A percentile compares a stretch with the other conserved stretches of the same genome.
Conservation (phyloP, 2,329 filamentous ascomycete genomes). For the Fusarium protoensiforme region DNA sequence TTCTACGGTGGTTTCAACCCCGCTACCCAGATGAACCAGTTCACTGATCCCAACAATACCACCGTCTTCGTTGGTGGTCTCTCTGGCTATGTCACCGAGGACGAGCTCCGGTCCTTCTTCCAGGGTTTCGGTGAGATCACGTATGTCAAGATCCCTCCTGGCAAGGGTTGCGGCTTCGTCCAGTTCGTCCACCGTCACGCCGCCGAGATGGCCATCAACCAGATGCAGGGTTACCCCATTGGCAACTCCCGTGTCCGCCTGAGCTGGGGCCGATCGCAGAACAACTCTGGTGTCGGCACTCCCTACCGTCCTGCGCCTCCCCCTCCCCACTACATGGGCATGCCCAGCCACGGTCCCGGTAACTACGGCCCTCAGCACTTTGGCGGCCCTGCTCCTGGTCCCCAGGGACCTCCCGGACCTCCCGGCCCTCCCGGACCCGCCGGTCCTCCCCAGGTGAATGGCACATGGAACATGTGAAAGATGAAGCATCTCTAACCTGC, state of each 20-base stretch:
- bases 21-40: slow-evolving; percentile 88
- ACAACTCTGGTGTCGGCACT: slow-evolving; percentile 98
- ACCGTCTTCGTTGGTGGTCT: slow-evolving; percentile 98
- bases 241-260: slow-evolving; percentile 98
- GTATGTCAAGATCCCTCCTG: slow-evolving; percentile 99
- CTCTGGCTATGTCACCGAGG: slow-evolving; percentile 97
- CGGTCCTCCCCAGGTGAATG: slow-evolving; percentile 54
- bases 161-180: slow-evolving; percentile 98
- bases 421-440: slow-evolving; percentile 51
- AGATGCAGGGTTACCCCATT: slow-evolving; percentile 99
- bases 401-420: slow-evolving; percentile 56
- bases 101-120: slow-evolving; percentile 99
- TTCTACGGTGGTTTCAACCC: slow-evolving; percentile 60
- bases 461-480: background rate
- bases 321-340: slow-evolving; percentile 65
- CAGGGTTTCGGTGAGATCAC: slow-evolving; percentile 99
- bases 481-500: slow-evolving; percentile 28
- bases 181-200: slow-evolving; percentile 99
- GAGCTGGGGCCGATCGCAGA: slow-evolving; percentile 97
- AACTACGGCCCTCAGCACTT: slow-evolving; percentile 60
- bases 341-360: slow-evolving; percentile 57
- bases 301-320: slow-evolving; percentile 93
- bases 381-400: slow-evolving; percentile 56
- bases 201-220: slow-evolving; percentile 99
- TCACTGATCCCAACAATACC: slow-evolving; percentile 99